Percentiles rank a stretch among this genome's conserved stretches.
Evolutionary conservation across 108 stramenopile species (phyloP).

Genomic region (Cafeteria roenbergensis): DNA sequence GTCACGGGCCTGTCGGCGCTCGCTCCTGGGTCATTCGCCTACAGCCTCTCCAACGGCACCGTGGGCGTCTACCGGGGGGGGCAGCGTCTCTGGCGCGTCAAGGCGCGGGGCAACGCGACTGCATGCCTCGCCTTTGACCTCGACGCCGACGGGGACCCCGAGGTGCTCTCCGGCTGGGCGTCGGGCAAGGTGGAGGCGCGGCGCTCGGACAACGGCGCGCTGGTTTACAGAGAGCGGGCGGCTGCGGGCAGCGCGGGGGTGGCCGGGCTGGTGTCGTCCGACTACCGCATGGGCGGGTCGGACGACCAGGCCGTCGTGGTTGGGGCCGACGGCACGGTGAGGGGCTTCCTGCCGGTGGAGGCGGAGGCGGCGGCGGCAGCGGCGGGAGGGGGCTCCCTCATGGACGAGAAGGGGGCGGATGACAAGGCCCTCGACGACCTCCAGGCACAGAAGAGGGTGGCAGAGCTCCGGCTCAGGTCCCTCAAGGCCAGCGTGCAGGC

Average conservation of each 20-base stretch:
- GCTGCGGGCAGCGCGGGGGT: constrained; percentile 3
- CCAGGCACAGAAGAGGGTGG: background rate
- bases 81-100: constrained; percentile 43
- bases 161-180: constrained; percentile 40
- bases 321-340: constrained; percentile 25
- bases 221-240: constrained; percentile 27
- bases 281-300: constrained; percentile 33
- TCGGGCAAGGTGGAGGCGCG: constrained; percentile 33
- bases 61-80: constrained; percentile 42
- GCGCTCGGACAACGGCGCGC: constrained; percentile 9
- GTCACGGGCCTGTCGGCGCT: constrained; percentile 13
- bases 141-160: constrained; percentile 34
- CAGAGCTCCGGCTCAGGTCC: background rate
- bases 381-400: background rate
- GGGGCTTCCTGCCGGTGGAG: constrained; percentile 22
- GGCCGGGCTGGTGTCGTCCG: constrained; percentile 14
- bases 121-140: constrained; percentile 33
- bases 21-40: constrained; percentile 18
- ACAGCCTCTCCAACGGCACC: constrained; percentile 42
- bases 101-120: constrained; percentile 31
- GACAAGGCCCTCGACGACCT: background rate
- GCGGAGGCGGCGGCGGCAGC: background rate
- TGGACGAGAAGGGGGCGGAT: background rate
- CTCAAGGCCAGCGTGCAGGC: background rate
- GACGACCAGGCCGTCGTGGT: constrained; percentile 16